A percentile compares a stretch with the other conserved stretches of the same genome.
phyloP scores from a whole-genome alignment of 2,329 filamentous ascomycete species.

The Westerdykella aurantiaca region DNA sequence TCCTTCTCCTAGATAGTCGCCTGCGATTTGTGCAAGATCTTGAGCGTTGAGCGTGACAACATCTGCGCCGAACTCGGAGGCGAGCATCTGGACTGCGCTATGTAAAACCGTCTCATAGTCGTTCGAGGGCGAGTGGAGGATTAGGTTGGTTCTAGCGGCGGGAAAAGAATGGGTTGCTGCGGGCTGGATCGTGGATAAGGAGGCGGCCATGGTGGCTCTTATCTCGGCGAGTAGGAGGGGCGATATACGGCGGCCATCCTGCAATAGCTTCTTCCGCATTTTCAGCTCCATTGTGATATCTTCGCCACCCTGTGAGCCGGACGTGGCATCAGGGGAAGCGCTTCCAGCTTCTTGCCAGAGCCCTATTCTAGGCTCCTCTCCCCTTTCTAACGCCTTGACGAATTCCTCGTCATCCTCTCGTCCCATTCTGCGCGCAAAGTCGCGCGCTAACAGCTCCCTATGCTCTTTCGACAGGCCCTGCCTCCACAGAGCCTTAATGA shows the following conservation, averaged over 20 bases:
- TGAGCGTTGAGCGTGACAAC: conserved; percentile 63
- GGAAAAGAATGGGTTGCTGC: conserved; percentile 42
- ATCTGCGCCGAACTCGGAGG: conserved; percentile 58
- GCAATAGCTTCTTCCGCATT: conserved; percentile 13
- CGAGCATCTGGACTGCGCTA: conserved; percentile 58
- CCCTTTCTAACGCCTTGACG: conserved; percentile 3
- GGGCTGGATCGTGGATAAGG: conserved; percentile 35
- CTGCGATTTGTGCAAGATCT: conserved; percentile 63
- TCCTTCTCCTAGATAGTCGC: conserved; percentile 63
- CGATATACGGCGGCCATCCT: conserved; percentile 18
- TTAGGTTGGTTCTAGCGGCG: conserved; percentile 50
- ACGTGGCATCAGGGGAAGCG: not conserved
- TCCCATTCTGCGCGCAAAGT: conserved; percentile 8
- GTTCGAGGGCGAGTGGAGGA: conserved; percentile 55
- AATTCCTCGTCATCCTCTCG: conserved; percentile 1
- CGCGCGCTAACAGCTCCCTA: conserved; percentile 6
- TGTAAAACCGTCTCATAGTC: conserved; percentile 53
- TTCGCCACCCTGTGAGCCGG: not conserved
- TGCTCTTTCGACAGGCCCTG: conserved; percentile 5
- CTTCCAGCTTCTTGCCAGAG: not conserved
- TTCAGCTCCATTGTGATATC: conserved; percentile 4
- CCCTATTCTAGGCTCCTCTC: conserved; percentile 1
- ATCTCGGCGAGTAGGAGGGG: conserved; percentile 41
- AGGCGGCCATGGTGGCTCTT: conserved; percentile 46
- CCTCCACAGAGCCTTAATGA: conserved; percentile 12